A percentile compares a stretch with the other conserved stretches of the same genome.
Evolutionary conservation across 2,329 filamentous ascomycete genomes (phyloP).

Genomic region (Phialophora tarda): DNA sequence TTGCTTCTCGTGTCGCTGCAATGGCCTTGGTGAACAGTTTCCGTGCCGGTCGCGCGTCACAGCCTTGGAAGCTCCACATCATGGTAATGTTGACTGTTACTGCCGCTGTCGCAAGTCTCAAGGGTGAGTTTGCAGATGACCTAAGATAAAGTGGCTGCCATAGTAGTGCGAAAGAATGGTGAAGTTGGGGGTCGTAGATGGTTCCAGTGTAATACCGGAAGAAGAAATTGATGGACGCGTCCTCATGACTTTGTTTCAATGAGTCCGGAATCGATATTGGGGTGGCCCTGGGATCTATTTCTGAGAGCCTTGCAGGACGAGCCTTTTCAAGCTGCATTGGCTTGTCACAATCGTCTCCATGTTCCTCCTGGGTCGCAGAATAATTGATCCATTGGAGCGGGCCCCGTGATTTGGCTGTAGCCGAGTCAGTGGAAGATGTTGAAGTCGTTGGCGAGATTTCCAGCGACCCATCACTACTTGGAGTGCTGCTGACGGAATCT

Average conservation of each 20-base stretch:
- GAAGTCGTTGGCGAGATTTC: conserved; percentile 13
- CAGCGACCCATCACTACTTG: conserved; percentile 12
- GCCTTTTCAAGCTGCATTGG: neutral
- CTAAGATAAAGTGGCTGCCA: conserved; percentile 36
- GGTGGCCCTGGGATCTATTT: neutral
- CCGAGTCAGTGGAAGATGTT: neutral
- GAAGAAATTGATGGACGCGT: conserved; percentile 38
- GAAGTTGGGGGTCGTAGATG: conserved; percentile 25
- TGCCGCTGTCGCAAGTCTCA: conserved; percentile 37
- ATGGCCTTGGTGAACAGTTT: conserved; percentile 36
- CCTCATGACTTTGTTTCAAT: conserved; percentile 30
- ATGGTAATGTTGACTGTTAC: conserved; percentile 39
- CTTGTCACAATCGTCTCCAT: neutral
- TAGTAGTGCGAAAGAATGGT: conserved; percentile 31
- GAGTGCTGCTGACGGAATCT: conserved; percentile 13
- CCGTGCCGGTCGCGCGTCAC: conserved; percentile 30
- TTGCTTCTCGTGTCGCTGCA: conserved; percentile 31
- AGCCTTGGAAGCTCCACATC: conserved; percentile 37
- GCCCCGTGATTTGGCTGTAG: neutral
- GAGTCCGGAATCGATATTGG: conserved; percentile 25
- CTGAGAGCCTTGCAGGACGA: neutral
- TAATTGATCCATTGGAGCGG: conserved; percentile 34
- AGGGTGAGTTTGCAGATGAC: conserved; percentile 30
- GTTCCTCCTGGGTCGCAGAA: conserved; percentile 13
- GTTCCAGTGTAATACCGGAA: conserved; percentile 36